Base-by-base conservation (phyloP, 768 basidiomycete genomes). In the Hypholoma sublateritium region DNA sequence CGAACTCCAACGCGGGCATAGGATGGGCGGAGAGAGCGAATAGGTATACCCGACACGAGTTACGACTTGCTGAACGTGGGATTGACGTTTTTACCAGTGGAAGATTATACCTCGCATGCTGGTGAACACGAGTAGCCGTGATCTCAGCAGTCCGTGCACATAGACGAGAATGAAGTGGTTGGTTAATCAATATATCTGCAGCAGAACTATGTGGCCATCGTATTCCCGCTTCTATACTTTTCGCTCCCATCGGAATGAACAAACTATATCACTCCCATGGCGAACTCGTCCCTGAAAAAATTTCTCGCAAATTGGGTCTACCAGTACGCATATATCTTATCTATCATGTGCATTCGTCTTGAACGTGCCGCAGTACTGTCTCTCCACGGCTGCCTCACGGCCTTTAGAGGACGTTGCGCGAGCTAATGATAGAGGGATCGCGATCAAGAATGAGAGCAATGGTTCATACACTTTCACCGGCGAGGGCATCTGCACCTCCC, bases 201-300 rank as follows among this genome's bases (percentile, higher is more conserved):
- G 75, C 70, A 1, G 74, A 74, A 13, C 67, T 78, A 46, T 84
- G 79, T 63, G 82, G 73, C 11, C 81, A 74, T 63, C 70, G 57
- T 34, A 78, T 82, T 49, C 76, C 78, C 5, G 80, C 78, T 0
- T 84, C 85, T 0, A 71, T 85, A 37, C 67, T 80, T 19, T 75
- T 86, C 56, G 83, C 81, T 0, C 83, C 84, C 0, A 77, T 86
- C 42, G 83, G 85, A 2, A 79, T 83, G 57, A 83, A 82, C 62
- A 79, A 76, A 57, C 64, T 84, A 14, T 80, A 82, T 65, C 70
- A 73, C 16, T 72, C 70, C 0, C 58, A 64, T 0, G 82, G 80
- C 5, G 81, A 82, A 61, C 69, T 82, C 19, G 69, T 79, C 14
- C 77, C 17, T 4, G 64, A 59, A 16, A 76, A 71, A 50, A 72